These are phyloP conservation scores for Acanthamoeba castellanii DNA, from an alignment of 208 protist species.

Conservation along the genomic window DNA sequence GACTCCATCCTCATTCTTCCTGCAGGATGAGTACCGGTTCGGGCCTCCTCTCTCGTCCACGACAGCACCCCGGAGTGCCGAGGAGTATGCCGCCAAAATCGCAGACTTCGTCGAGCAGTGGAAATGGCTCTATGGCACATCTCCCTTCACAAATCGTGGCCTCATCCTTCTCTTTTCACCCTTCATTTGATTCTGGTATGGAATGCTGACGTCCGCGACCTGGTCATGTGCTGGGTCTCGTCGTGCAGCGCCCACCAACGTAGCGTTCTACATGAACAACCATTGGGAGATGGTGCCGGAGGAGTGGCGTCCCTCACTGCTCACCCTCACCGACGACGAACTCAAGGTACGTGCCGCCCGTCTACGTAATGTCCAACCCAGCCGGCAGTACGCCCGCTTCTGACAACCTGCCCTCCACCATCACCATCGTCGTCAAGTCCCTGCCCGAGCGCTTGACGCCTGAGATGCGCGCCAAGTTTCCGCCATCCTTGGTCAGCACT, in stretches of 20 bases:
- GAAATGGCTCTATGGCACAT: constrained; percentile 55
- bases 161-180: too few species aligned
- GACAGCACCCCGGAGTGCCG: background rate
- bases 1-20: background rate
- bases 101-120: constrained; percentile 13
- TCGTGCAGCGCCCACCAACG: constrained; percentile 37
- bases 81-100: constrained; percentile 34
- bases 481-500: background rate
- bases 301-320: constrained; percentile 42
- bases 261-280: constrained; percentile 60
- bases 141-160: background rate
- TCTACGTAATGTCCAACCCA: background rate
- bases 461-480: constrained; percentile 17
- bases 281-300: constrained; percentile 51
- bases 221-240: background rate
- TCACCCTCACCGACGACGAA: constrained; percentile 42
- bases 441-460: constrained; percentile 28
- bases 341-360: constrained; percentile 8
- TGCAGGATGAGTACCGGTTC: constrained; percentile 14
- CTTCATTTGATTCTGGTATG: background rate
- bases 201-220: background rate
- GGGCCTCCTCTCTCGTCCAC: background rate
- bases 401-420: too few species aligned
- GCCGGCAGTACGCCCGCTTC: background rate
- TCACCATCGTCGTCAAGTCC: background rate